phyloP scores from a whole-genome alignment of 345 rosid genomes.

The Balakata baccata region DNA sequence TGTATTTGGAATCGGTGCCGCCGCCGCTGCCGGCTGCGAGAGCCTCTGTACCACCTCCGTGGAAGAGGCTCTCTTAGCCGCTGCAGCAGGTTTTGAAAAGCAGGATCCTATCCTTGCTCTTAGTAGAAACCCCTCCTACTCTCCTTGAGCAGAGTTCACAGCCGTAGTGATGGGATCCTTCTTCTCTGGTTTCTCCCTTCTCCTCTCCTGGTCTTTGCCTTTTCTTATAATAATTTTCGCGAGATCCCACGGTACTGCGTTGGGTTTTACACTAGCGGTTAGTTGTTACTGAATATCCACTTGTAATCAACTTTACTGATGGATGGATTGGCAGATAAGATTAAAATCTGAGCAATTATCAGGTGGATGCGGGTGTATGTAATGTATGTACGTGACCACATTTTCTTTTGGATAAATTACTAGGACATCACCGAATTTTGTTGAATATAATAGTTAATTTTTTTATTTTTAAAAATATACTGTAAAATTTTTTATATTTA shows the following conservation, averaged over 20 bases:
- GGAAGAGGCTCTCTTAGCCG: slow-evolving; percentile 26
- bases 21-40: slow-evolving; percentile 16
- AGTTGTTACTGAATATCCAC: slow-evolving; percentile 3
- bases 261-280: slow-evolving; percentile 7
- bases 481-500: no score
- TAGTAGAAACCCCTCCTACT: background rate
- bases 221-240: background rate
- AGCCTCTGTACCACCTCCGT: slow-evolving; percentile 19
- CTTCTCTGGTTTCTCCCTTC: no score
- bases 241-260: slow-evolving; percentile 13
- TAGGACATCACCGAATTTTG: no score
- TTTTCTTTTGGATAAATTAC: no score
- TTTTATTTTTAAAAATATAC: no score
- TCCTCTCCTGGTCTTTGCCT: background rate
- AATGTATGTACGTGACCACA: background rate
- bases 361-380: background rate
- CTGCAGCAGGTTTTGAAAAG: slow-evolving; percentile 24
- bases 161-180: background rate
- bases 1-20: background rate
- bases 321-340: background rate
- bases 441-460: no score
- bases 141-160: no score
- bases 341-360: background rate
- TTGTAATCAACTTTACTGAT: background rate
- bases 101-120: slow-evolving; percentile 30